These are phyloP conservation scores for Aspergillus texensis DNA, from an alignment of 2,329 filamentous ascomycete species.

Conservation along the genomic window DNA sequence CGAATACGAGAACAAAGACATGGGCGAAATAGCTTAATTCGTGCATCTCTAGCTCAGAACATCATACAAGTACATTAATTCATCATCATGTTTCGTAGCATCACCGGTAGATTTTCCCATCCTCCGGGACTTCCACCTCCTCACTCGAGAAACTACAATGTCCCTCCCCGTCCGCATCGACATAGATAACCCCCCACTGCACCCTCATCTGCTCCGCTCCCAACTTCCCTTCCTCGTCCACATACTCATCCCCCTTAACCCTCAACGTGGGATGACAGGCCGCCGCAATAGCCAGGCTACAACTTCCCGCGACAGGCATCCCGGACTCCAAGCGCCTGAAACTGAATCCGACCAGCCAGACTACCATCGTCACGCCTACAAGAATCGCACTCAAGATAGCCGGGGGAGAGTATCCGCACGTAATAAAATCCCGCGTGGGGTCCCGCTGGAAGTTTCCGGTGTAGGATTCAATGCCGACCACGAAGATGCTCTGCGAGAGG, in stretches of 20 bases:
- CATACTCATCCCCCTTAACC: not conserved
- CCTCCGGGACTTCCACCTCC: not conserved
- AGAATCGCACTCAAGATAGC: not conserved
- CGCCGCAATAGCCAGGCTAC: constrained; percentile 37
- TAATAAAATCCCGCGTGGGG: not conserved
- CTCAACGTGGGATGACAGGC: constrained; percentile 30
- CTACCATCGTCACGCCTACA: not conserved
- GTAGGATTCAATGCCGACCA: constrained; percentile 38
- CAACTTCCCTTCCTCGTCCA: not conserved
- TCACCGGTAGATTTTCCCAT: not conserved
- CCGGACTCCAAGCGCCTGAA: constrained; percentile 20
- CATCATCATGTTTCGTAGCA: not conserved
- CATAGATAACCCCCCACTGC: not conserved
- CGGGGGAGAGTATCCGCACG: constrained; percentile 4
- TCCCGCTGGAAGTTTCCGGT: not conserved
- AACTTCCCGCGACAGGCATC: constrained; percentile 35
- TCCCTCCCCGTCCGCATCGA: not conserved
- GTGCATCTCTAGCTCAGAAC: not conserved
- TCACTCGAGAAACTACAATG: not conserved
- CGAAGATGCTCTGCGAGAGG: constrained; percentile 51
- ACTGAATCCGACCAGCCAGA: constrained; percentile 17
- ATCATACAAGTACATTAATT: not conserved
- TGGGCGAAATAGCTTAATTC: not conserved
- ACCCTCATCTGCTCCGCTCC: not conserved
- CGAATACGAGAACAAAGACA: not conserved